These are phyloP conservation scores for Colletotrichum sojae DNA, from an alignment of 2,329 filamentous ascomycete genomes.

Conservation along the genomic window DNA sequence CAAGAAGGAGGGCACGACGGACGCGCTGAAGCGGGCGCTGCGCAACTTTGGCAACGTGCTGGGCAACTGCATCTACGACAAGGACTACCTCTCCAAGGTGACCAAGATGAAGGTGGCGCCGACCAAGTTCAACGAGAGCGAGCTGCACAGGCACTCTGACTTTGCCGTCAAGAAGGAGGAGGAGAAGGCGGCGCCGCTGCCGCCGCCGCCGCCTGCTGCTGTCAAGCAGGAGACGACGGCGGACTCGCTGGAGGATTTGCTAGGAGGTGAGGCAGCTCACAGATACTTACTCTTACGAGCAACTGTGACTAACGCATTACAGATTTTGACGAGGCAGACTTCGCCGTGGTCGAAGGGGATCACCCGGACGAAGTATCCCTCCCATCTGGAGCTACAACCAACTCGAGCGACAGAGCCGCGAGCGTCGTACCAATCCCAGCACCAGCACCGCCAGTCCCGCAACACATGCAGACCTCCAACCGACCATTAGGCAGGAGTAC, in stretches of 20 bases:
- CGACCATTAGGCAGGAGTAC: constrained; percentile 49
- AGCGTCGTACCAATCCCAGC: constrained; percentile 44
- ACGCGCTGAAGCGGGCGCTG: constrained; percentile 90
- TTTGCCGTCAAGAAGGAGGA: constrained; percentile 74
- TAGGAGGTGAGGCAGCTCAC: constrained; percentile 57
- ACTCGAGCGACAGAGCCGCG: constrained; percentile 42
- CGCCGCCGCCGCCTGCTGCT: constrained; percentile 29
- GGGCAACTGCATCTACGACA: constrained; percentile 99
- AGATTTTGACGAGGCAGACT: constrained; percentile 84
- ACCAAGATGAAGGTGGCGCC: constrained; percentile 87
- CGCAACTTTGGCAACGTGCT: constrained; percentile 96
- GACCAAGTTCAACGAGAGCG: constrained; percentile 82
- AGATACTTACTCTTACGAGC: neutral
- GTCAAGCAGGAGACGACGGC: constrained; percentile 51
- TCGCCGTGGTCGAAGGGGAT: constrained; percentile 76
- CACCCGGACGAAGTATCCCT: constrained; percentile 84
- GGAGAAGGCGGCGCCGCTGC: constrained; percentile 27
- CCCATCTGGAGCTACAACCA: constrained; percentile 53
- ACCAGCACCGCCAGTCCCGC: constrained; percentile 32
- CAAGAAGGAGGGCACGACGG: constrained; percentile 97
- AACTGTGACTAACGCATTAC: neutral
- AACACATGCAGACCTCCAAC: constrained; percentile 56
- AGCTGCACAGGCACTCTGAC: constrained; percentile 85
- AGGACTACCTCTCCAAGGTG: constrained; percentile 92
- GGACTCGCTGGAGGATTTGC: constrained; percentile 67